These are phyloP conservation scores for Orbilia blumenaviensis DNA, from an alignment of 2,329 filamentous ascomycete genomes.

Conservation along the genomic window DNA sequence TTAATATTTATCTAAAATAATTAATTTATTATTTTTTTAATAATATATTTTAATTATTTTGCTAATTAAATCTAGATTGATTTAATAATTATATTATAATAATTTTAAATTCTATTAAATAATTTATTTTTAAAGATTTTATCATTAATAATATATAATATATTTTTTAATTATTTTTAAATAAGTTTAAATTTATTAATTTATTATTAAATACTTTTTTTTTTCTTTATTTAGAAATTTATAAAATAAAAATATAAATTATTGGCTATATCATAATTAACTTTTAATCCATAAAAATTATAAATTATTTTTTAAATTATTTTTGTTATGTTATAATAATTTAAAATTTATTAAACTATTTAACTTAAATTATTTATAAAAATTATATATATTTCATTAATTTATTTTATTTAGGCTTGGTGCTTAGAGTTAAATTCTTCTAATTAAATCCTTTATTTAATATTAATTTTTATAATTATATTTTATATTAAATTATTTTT, in stretches of 20 bases:
- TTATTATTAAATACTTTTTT: neutral
- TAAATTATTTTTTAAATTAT: neutral
- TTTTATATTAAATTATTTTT: too few species aligned
- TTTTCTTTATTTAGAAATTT: neutral
- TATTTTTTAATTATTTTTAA: neutral
- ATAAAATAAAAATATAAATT: neutral
- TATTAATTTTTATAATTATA: neutral
- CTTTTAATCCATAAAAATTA: neutral
- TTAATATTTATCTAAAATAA: neutral
- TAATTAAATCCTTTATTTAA: neutral
- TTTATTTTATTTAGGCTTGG: neutral
- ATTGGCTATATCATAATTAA: neutral
- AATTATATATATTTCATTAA: neutral
- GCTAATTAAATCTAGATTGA: neutral
- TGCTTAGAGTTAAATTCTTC: neutral
- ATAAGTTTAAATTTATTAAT: neutral
- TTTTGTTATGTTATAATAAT: neutral
- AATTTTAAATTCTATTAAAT: neutral
- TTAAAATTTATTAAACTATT: too few species aligned
- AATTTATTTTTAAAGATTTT: neutral
- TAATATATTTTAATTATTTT: neutral
- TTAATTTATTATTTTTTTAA: neutral
- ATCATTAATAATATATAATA: neutral
- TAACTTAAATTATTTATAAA: too few species aligned
- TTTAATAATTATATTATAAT: neutral